Percentiles rank a stretch among this genome's conserved stretches.
These are phyloP conservation scores for Talinum fruticosum DNA, from an alignment of 148 eudicot species.

Conservation along the genomic window DNA sequence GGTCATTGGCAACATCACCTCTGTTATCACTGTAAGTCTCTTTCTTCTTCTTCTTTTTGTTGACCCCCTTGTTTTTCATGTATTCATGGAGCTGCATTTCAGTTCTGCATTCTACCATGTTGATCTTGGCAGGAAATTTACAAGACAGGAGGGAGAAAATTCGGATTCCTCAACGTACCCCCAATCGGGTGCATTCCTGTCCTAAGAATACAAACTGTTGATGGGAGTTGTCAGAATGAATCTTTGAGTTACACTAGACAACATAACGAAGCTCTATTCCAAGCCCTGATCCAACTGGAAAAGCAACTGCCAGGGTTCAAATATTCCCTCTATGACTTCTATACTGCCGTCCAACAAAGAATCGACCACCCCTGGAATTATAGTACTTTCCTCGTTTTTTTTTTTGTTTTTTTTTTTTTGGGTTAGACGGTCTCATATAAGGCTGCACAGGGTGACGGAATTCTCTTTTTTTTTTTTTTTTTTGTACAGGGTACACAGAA, in stretches of 20 bases:
- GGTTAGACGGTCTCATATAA: no score
- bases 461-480: no score
- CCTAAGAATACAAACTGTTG: slow-evolving; percentile 12
- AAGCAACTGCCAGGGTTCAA: slow-evolving; percentile 31
- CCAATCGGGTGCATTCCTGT: slow-evolving; percentile 35
- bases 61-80: background rate
- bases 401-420: background rate
- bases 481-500: no score
- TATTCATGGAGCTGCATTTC: background rate
- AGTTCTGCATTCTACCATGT: no score
- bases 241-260: slow-evolving; percentile 16
- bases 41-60: background rate
- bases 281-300: slow-evolving; percentile 18
- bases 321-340: slow-evolving; percentile 34
- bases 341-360: slow-evolving; percentile 16
- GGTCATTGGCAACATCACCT: slow-evolving; percentile 31
- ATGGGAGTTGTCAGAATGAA: slow-evolving; percentile 21
- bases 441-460: no score
- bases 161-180: slow-evolving; percentile 33
- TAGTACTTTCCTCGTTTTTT: slow-evolving; percentile 20
- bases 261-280: slow-evolving; percentile 28
- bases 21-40: slow-evolving; percentile 26
- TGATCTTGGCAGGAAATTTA: slow-evolving; percentile 38
- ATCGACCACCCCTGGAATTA: slow-evolving; percentile 28
- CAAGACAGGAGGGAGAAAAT: slow-evolving; percentile 45